Percentiles rank a stretch among this genome's conserved stretches.
phyloP scores from a whole-genome alignment of 2,329 filamentous ascomycete genomes.

The Pseudocercospora fuligena region DNA sequence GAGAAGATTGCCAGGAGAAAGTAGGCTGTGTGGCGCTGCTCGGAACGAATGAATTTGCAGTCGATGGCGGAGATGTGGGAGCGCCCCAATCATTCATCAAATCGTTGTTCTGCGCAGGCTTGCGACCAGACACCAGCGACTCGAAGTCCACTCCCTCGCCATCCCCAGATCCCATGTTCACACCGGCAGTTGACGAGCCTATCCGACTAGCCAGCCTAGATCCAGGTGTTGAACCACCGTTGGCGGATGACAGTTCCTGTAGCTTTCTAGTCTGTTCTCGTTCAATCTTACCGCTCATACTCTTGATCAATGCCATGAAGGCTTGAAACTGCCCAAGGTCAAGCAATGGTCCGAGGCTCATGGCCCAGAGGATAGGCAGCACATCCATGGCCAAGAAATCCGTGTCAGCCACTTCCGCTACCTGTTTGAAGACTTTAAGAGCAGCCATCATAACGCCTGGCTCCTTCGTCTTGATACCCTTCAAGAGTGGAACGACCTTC shows the following conservation, averaged over 20 bases:
- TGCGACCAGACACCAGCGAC: slow-evolving; percentile 79
- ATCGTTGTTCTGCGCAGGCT: slow-evolving; percentile 45
- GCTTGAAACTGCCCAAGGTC: slow-evolving; percentile 82
- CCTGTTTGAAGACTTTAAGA: slow-evolving; percentile 79
- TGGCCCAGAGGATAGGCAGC: slow-evolving; percentile 86
- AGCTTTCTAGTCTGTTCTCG: slow-evolving; percentile 87
- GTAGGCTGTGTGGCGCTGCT: slow-evolving; percentile 35
- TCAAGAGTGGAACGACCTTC: slow-evolving; percentile 88
- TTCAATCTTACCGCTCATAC: slow-evolving; percentile 78
- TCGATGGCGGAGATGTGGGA: slow-evolving; percentile 34
- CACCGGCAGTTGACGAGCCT: slow-evolving; percentile 50
- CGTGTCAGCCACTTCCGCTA: slow-evolving; percentile 79
- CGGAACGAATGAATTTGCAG: neutral
- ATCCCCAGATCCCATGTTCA: slow-evolving; percentile 62
- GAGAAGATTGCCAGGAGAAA: slow-evolving; percentile 51
- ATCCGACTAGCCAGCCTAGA: slow-evolving; percentile 71
- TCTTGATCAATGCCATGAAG: slow-evolving; percentile 89
- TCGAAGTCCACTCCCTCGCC: slow-evolving; percentile 80
- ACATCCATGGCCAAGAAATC: slow-evolving; percentile 94
- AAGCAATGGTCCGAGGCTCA: slow-evolving; percentile 87
- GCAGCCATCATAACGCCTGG: slow-evolving; percentile 97
- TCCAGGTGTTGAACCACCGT: slow-evolving; percentile 36
- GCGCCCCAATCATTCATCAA: slow-evolving; percentile 52
- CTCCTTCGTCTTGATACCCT: slow-evolving; percentile 95
- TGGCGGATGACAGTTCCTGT: slow-evolving; percentile 74